Base-by-base conservation (phyloP, 2,329 filamentous ascomycete species). In the Penicillium sclerotiorum region DNA sequence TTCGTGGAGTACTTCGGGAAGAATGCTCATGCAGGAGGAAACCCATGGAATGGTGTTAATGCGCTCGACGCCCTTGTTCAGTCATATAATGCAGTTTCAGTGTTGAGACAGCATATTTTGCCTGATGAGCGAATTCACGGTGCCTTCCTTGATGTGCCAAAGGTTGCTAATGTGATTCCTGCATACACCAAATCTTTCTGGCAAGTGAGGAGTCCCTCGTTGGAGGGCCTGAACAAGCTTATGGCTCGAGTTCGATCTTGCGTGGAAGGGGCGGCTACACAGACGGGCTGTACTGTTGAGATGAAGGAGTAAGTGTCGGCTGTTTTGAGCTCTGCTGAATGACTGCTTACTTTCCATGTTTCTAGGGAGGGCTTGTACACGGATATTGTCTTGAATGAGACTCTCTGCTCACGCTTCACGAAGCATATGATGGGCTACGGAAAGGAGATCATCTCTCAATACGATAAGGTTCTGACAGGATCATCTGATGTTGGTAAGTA, bases 11-110 rank as follows among this genome's bases (percentile, higher is more conserved):
- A 77, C 49, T 64, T 59, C 1, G 83, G 82, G 1, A 75, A 74
- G 43, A 77, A 77, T 47, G 80, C 82, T 0, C 82, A 85, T 55
- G 81, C 81, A 0, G 81, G 78, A 0, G 76, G 77, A 3, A 77
- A 71, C 13, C 82, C 81, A 0, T 84, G 81, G 81, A 71, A 80
- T 5, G 82, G 82, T 0, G 73, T 80, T 56, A 85, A 85, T 59
- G 82, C 82, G 0, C 73, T 84, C 0, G 82, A 85, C 56, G 81
- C 81, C 0, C 59, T 82, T 18, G 70, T 84, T 2, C 70, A 73
- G 0, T 75, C 70, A 0, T 75, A 75, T 47, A 68, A 68, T 39
- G 69, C 68, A 33, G 62, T 85, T 3, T 76, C 77, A 0, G 70
- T 80, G 0, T 68, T 85, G 7, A 74, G 82, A 1, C 81, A 84